These are phyloP conservation scores for Amanita pallidorosea DNA, from an alignment of 768 basidiomycete species.

Conservation along the genomic window DNA sequence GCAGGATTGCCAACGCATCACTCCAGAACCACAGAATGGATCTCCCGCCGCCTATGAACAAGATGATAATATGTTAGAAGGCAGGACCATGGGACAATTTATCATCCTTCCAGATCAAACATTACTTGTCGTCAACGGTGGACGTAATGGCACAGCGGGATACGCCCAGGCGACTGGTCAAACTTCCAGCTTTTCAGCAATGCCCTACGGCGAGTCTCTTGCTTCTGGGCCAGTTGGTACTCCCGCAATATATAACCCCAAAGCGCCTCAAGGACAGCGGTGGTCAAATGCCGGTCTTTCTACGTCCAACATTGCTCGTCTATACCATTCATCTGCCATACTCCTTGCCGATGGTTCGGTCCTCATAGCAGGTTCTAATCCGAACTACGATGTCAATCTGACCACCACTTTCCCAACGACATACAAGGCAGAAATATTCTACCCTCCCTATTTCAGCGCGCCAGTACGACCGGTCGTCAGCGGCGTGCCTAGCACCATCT, in stretches of 20 bases:
- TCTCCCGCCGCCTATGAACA: slow-evolving; percentile 46
- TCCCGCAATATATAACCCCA: slow-evolving; percentile 81
- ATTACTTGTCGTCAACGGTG: slow-evolving; percentile 78
- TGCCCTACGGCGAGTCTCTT: slow-evolving; percentile 66
- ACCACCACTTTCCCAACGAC: slow-evolving; percentile 60
- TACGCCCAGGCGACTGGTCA: slow-evolving; percentile 54
- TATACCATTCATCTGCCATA: slow-evolving; percentile 92
- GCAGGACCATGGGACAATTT: slow-evolving; percentile 88
- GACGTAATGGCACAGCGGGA: slow-evolving; percentile 78
- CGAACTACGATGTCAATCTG: slow-evolving; percentile 73
- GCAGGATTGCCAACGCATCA: slow-evolving; percentile 70
- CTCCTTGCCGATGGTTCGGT: slow-evolving; percentile 83
- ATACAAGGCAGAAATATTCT: slow-evolving; percentile 82
- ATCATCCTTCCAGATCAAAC: slow-evolving; percentile 73
- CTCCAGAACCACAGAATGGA: slow-evolving; percentile 72
- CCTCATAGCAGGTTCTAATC: slow-evolving; percentile 87
- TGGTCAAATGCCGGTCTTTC: slow-evolving; percentile 63
- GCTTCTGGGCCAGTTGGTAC: slow-evolving; percentile 70
- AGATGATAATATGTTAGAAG: slow-evolving; percentile 67
- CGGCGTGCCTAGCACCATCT: slow-evolving; percentile 61
- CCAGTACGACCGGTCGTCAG: slow-evolving; percentile 54
- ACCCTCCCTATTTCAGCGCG: slow-evolving; percentile 79
- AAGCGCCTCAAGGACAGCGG: slow-evolving; percentile 54
- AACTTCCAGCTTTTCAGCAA: slow-evolving; percentile 29
- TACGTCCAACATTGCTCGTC: slow-evolving; percentile 55